phyloP scores from a whole-genome alignment of 164 flowering plant genomes.

The Tetracentron sinense region DNA sequence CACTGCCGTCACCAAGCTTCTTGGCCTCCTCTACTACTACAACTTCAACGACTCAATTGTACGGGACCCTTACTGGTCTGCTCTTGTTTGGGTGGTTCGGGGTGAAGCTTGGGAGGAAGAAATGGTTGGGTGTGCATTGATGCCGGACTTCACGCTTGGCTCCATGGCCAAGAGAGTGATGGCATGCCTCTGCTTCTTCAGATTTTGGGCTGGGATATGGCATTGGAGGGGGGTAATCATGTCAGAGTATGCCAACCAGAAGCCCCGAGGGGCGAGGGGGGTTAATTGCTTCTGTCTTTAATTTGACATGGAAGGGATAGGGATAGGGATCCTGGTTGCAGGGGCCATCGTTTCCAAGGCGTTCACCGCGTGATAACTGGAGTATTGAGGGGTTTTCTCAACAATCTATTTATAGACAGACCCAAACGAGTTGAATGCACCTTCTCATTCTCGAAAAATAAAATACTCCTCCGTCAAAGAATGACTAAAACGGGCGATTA shows the following conservation, averaged over 20 bases:
- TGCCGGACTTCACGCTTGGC: constrained; percentile 6
- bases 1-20: constrained; percentile 20
- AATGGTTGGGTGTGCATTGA: constrained; percentile 9
- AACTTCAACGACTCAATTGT: not conserved
- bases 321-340: constrained; percentile 23
- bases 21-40: constrained; percentile 9
- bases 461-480: too few relatives aligned
- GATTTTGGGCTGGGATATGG: constrained; percentile 27
- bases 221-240: constrained; percentile 28
- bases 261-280: constrained; percentile 21
- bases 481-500: too few relatives aligned
- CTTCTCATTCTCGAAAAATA: too few relatives aligned
- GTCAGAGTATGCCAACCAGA: constrained; percentile 25
- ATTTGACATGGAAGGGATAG: constrained; percentile 27
- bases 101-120: constrained; percentile 9
- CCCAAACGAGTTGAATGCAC: too few relatives aligned
- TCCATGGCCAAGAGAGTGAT: constrained; percentile 7
- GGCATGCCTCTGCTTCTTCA: constrained; percentile 14
- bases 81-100: constrained; percentile 10
- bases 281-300: constrained; percentile 23
- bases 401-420: too few relatives aligned
- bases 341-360: constrained; percentile 21
- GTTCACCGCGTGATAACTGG: constrained; percentile 19
- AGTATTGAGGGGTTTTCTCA: too few relatives aligned
- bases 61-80: constrained; percentile 1